These are phyloP conservation scores for Xerocomellus amylosporus DNA, from an alignment of 768 basidiomycete species.

Conservation along the genomic window DNA sequence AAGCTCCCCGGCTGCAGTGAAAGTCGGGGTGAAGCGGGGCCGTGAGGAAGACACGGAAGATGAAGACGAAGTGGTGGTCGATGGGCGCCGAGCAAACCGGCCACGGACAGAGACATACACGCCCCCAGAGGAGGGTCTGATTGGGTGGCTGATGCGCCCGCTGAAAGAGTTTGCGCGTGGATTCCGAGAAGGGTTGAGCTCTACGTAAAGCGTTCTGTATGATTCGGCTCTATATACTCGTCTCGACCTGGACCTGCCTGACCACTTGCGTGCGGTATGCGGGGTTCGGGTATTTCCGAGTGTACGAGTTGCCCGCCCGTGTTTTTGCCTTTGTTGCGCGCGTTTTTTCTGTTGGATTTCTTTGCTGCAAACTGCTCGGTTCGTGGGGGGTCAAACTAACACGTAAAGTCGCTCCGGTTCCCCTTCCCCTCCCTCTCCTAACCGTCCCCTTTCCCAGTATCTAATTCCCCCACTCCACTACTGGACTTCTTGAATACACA, in stretches of 20 bases:
- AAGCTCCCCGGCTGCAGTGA: constrained; percentile 9
- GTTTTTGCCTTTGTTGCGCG: constrained; percentile 14
- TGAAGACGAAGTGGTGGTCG: constrained; percentile 33
- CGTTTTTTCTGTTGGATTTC: constrained; percentile 18
- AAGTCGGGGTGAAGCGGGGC: constrained; percentile 44
- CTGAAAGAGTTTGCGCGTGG: constrained; percentile 65
- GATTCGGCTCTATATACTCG: neutral
- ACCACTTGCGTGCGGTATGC: constrained; percentile 20
- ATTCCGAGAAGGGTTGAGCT: constrained; percentile 59
- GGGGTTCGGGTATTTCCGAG: constrained; percentile 31
- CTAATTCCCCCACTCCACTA: constrained; percentile 1
- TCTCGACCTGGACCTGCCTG: constrained; percentile 8
- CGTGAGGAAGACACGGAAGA: constrained; percentile 44
- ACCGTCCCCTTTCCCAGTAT: neutral
- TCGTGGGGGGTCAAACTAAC: constrained; percentile 10
- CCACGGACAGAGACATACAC: constrained; percentile 47
- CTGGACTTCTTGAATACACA: constrained; percentile 1
- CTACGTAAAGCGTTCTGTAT: constrained; percentile 22
- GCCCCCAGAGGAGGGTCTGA: constrained; percentile 42
- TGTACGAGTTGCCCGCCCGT: constrained; percentile 3
- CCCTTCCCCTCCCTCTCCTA: neutral
- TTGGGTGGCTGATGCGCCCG: constrained; percentile 62
- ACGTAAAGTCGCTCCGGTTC: constrained; percentile 11
- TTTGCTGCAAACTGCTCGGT: constrained; percentile 6
- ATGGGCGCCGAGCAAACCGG: constrained; percentile 49